Evolutionary conservation across 139 green algal species (phyloP), one percentile per base, ranked within the genome.

Genomic region (Trebouxia sp.): DNA sequence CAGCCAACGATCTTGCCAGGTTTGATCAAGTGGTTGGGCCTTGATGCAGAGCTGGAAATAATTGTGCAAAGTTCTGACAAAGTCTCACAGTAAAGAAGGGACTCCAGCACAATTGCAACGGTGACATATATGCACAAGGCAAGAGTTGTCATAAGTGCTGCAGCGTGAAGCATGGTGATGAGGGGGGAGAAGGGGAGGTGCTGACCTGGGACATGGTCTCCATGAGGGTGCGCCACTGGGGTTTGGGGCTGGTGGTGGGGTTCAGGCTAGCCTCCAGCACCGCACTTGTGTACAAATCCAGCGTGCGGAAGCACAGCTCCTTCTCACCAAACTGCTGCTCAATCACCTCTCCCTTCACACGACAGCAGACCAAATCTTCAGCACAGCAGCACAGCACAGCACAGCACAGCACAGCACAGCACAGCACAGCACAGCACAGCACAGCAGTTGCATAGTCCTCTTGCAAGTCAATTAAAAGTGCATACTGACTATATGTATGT

Each of bases 231-330:
- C 93, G 83, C 93, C 78, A 93, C 80, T 91, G 83, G 24, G 83
- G 62, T 28, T 79, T 83, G 9, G 88, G 85, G 8, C 77, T 37
- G 7, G n/a, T 82, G 26, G 84, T 78, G 28, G 96, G 95, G 35
- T 87, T 85, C 48, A 98, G 83, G 9, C 89, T 92, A 12, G 93
- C 89, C 78, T 94, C 87, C 80, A 99, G 89, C 45, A 97, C 90
- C 0, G 92, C 92, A 39, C 87, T 94, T 35, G 93, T 97, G 88
- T 96, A 97, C 58, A 95, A 89, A 86, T 98, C 94, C 82, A 93
- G 81, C 20, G 89, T 93, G 43, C 89, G 78, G 87, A 93, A 93
- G 55, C 84, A 87, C 17, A 88, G 83, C 79, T 93, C 88, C 67
- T 90, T 84, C 82, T 93, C 87, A 26, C 92, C 92, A 88, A 97